phyloP scores from a whole-genome alignment of 2,329 filamentous ascomycete genomes.

The Dactylonectria macrodidyma region DNA sequence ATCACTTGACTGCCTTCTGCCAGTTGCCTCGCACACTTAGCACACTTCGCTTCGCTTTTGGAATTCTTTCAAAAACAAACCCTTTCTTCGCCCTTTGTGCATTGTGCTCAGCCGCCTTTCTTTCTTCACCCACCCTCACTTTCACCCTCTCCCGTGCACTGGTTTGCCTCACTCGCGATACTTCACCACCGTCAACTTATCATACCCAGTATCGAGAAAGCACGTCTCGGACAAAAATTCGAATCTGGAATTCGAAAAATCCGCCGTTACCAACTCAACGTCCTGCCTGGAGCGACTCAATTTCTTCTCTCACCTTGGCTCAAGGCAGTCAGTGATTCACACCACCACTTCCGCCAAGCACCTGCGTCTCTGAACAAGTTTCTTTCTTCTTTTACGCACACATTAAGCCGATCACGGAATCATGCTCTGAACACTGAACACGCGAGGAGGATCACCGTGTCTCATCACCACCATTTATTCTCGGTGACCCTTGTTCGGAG shows the following conservation, averaged over 20 bases:
- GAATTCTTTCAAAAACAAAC: constrained; percentile 25
- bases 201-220: constrained; percentile 16
- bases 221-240: constrained; percentile 1
- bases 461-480: constrained; percentile 25
- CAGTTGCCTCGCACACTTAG: constrained; percentile 10
- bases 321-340: constrained; percentile 21
- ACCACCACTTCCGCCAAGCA: constrained; percentile 6
- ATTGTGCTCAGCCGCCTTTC: constrained; percentile 2
- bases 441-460: constrained; percentile 40
- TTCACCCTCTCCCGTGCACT: constrained; percentile 10
- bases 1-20: constrained; percentile 18
- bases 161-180: constrained; percentile 19
- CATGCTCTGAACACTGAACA: constrained; percentile 45
- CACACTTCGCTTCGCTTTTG: constrained; percentile 5
- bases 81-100: constrained; percentile 1
- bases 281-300: constrained; percentile 25
- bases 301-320: neutral
- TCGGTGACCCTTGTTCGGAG: constrained; percentile 31
- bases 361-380: constrained; percentile 6
- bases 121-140: constrained; percentile 11
- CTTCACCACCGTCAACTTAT: neutral
- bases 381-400: constrained; percentile 11
- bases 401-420: constrained; percentile 7
- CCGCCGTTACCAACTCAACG: constrained; percentile 10
- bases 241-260: constrained; percentile 30